Evolutionary conservation across 805 yeast species (phyloP), one percentile per base, ranked within the genome.

Genomic region (Spathaspora gorwiae): DNA sequence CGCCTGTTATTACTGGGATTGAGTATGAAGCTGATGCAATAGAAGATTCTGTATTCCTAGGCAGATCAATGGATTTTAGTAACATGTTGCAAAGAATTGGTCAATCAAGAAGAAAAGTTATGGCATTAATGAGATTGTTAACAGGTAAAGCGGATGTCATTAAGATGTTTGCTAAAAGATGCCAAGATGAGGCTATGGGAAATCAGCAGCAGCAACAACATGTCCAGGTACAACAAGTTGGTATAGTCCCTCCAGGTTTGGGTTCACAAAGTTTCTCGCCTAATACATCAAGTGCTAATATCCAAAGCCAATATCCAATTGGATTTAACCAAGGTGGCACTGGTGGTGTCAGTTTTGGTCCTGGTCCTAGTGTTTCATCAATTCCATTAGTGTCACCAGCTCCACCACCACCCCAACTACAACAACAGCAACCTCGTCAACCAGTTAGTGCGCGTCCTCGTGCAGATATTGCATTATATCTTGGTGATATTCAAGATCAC

Each of bases 401-500:
- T 46, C 37, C 52, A 48, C 47, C 9, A 39, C n/a, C 26, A 9
- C 11, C 19, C 24, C 41, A 15, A 32, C 3, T 2, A 35, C n/a
- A 12, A 52, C 4, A 48, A 43, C 34, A 54, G n/a, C n/a, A n/a
- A n/a, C n/a, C n/a, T n/a, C n/a, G n/a, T n/a, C n/a, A n/a, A 3
- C 12, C 32, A 29, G 55, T 54, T 33, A 60, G 60, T 10, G 65
- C 68, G 1, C 72, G 82, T 54, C 96, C 97, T 42, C 77, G 95
- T 57, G 92, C 86, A 26, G 97, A 92, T 57, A 90, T 90, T 66
- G 96, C 95, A 0, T 73, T 90, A 51, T 92, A 88, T 64, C 68
- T 90, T 50, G 97, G 97, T 46, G 98, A 90, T 79, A 90, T 90
- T 60, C 97, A 90, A 68, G 97, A 90, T 75, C 98, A 90, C 78